phyloP scores from a whole-genome alignment of 2,329 filamentous ascomycete species.

The Stagonosporopsis cucurbitacearum region DNA sequence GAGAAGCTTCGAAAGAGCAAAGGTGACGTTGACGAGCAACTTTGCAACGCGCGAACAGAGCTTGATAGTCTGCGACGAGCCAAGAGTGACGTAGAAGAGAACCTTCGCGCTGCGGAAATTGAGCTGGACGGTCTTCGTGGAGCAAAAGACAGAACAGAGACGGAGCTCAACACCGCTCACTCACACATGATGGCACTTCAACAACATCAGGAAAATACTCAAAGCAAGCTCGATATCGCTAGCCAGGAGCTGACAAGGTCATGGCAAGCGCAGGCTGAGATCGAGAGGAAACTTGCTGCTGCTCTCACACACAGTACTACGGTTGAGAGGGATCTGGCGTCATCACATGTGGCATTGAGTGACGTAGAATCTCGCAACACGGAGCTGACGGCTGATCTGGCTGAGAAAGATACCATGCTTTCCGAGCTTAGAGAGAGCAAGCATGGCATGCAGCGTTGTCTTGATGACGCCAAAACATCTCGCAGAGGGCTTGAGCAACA shows the following conservation, averaged over 20 bases:
- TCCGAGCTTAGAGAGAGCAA: background rate
- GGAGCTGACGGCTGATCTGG: conserved; percentile 25
- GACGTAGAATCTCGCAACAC: conserved; percentile 26
- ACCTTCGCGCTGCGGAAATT: background rate
- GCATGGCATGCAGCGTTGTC: background rate
- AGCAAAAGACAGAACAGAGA: conserved; percentile 1
- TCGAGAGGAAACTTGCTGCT: conserved; percentile 3
- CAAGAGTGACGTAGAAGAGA: conserved; percentile 14
- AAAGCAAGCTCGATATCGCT: conserved; percentile 1
- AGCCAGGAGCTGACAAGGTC: background rate
- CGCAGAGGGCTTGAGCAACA: conserved; percentile 1
- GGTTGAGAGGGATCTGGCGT: conserved; percentile 25
- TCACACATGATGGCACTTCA: background rate
- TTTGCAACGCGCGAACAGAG: conserved; percentile 26
- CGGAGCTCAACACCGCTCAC: background rate
- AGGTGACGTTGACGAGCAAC: conserved; percentile 13
- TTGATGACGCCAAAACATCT: conserved; percentile 3
- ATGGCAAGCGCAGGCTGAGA: background rate
- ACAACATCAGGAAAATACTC: conserved; percentile 1
- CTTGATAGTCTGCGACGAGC: conserved; percentile 22
- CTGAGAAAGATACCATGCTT: conserved; percentile 19
- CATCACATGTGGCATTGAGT: conserved; percentile 23
- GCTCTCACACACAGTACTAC: conserved; percentile 22
- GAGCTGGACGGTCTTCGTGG: background rate
- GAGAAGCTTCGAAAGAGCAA: conserved; percentile 11